Percentiles rank a stretch among this genome's conserved stretches.
Evolutionary conservation across 2,329 filamentous ascomycete genomes (phyloP).

Genomic region (Fusarium sp.): DNA sequence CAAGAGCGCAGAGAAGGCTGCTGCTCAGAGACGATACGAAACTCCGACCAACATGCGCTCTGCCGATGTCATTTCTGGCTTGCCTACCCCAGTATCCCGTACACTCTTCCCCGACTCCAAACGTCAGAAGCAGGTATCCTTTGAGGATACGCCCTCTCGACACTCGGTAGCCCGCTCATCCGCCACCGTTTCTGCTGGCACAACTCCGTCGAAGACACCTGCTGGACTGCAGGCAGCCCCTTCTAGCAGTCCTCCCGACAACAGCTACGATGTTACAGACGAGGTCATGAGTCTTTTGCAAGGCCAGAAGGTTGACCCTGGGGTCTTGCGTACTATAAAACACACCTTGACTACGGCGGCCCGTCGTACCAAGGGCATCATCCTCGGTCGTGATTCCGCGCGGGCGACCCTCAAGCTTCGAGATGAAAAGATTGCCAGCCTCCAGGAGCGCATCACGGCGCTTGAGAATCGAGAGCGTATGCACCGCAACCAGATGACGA

Average conservation of each 20-base stretch:
- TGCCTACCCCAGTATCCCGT: slow-evolving; percentile 50
- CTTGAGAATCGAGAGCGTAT: slow-evolving; percentile 51
- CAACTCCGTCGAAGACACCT: slow-evolving; percentile 20
- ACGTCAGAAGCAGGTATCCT: slow-evolving; percentile 47
- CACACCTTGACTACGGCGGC: slow-evolving; percentile 62
- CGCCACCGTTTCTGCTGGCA: slow-evolving; percentile 25
- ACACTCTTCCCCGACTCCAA: slow-evolving; percentile 49
- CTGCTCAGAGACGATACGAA: slow-evolving; percentile 22
- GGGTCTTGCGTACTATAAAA: slow-evolving; percentile 51
- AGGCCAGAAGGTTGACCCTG: slow-evolving; percentile 51
- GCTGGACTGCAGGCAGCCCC: slow-evolving; percentile 12
- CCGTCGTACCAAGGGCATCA: slow-evolving; percentile 66
- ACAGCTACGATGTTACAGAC: slow-evolving; percentile 50
- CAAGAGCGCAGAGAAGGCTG: slow-evolving; percentile 45
- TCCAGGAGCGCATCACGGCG: slow-evolving; percentile 50
- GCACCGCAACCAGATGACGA: slow-evolving; percentile 48
- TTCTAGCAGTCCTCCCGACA: slow-evolving; percentile 27
- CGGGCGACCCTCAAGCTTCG: slow-evolving; percentile 68
- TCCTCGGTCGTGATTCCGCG: slow-evolving; percentile 70
- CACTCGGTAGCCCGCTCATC: slow-evolving; percentile 8
- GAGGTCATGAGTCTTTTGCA: slow-evolving; percentile 61
- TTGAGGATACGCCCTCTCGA: slow-evolving; percentile 38
- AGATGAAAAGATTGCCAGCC: slow-evolving; percentile 56
- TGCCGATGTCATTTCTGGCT: slow-evolving; percentile 37
- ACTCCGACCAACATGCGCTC: slow-evolving; percentile 43